Percentiles rank a stretch among this genome's conserved stretches.
Evolutionary conservation across 805 yeast species (phyloP).

Genomic region (Myxozyma udenii): DNA sequence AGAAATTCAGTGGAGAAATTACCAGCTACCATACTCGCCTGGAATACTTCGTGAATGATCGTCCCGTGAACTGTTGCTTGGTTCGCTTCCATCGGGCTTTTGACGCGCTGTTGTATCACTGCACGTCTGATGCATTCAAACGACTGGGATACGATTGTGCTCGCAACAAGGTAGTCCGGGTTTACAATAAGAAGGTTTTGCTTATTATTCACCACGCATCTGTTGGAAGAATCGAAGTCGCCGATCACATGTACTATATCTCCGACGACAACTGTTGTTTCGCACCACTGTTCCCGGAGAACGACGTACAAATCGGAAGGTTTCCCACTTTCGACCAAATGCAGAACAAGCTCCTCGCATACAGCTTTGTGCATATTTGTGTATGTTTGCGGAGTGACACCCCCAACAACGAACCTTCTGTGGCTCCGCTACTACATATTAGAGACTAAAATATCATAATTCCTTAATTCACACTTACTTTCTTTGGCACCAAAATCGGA

Average conservation of each 20-base stretch:
- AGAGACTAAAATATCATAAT: too few species aligned
- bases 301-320: conserved; percentile 7
- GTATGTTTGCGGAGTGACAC: background rate
- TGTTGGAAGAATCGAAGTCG: conserved; percentile 22
- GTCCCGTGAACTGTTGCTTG: conserved; percentile 75
- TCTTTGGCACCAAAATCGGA: too few species aligned
- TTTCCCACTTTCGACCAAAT: background rate
- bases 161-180: conserved; percentile 79
- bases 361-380: background rate
- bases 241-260: conserved; percentile 39
- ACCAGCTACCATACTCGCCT: conserved; percentile 48
- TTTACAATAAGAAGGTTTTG: conserved; percentile 69
- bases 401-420: too few species aligned
- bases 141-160: conserved; percentile 77
- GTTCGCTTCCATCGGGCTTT: conserved; percentile 61
- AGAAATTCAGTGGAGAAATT: conserved; percentile 44
- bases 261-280: conserved; percentile 28
- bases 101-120: conserved; percentile 54
- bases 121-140: conserved; percentile 70
- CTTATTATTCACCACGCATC: conserved; percentile 42
- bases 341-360: background rate
- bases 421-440: too few species aligned
- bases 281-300: conserved; percentile 36
- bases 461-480: too few species aligned
- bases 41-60: conserved; percentile 75